A percentile compares a stretch with the other conserved stretches of the same genome.
phyloP scores from a whole-genome alignment of 2,329 filamentous ascomycete species.

The Pseudocercospora eumusae region DNA sequence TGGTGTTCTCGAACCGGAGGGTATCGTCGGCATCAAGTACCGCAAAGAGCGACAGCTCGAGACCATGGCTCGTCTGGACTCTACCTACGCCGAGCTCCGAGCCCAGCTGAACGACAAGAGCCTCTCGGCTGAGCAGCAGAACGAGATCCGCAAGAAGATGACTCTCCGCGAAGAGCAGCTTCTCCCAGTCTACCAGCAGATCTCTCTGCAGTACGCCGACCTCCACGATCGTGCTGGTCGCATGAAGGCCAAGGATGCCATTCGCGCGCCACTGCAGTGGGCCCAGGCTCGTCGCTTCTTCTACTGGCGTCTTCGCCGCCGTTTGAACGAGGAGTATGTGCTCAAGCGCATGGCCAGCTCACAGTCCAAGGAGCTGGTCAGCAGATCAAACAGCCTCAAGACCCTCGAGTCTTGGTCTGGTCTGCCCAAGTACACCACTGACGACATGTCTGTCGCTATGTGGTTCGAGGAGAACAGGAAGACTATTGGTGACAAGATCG shows the following conservation, averaged over 20 bases:
- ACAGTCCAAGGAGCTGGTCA: conserved; percentile 48
- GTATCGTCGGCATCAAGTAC: conserved; percentile 98
- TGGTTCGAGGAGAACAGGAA: conserved; percentile 98
- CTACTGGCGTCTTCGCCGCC: conserved; percentile 97
- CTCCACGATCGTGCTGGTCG: conserved; percentile 94
- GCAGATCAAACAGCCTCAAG: conserved; percentile 60
- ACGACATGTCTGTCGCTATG: conserved; percentile 79
- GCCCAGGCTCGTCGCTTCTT: conserved; percentile 91
- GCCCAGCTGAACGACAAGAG: conserved; percentile 69
- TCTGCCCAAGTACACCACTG: conserved; percentile 71
- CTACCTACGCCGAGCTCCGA: conserved; percentile 79
- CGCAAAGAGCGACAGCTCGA: conserved; percentile 95
- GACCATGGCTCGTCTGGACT: conserved; percentile 93
- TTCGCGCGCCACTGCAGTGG: conserved; percentile 83
- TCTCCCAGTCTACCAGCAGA: conserved; percentile 89
- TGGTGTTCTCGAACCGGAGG: conserved; percentile 96
- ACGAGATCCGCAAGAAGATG: conserved; percentile 81
- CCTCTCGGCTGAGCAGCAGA: conserved; percentile 71
- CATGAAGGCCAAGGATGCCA: conserved; percentile 97
- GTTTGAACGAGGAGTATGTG: conserved; percentile 96
- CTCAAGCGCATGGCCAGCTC: conserved; percentile 75
- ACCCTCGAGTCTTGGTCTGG: conserved; percentile 81
- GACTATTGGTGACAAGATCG: conserved; percentile 78
- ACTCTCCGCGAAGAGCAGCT: conserved; percentile 81
- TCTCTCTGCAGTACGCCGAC: conserved; percentile 95